Evolutionary conservation across 129 eudicot species (phyloP), one percentile per base, ranked within the genome.

Genomic region (Flaveria linearis): DNA sequence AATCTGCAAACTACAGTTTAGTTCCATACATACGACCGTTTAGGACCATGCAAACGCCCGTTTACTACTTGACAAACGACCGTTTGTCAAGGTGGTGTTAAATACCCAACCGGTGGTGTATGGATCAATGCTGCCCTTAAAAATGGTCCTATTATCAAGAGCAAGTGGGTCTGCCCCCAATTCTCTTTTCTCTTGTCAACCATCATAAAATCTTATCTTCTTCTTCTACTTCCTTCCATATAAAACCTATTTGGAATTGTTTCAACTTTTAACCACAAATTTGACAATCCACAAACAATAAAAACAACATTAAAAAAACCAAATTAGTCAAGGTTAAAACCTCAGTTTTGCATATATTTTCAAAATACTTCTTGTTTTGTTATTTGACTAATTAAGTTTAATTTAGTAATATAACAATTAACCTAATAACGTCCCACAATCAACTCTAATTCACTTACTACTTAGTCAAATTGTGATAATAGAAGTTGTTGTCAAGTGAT

Each of bases 201-300:
- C 86, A 82, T 85, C 86, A 71, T 64, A 15, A 79, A 15, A 79
- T 79, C 92, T 90, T 90, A 90, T 90, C 96, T 74, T 71, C 87
- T 68, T 72, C 7, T 49, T 81, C 68, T 62, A 81, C 56, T 73
- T 82, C 82, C 56, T 78, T 69, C 66, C 45, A 68, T 72, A 71
- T 57, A 73, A 72, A 67, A 76, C 85, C 82, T 80, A 76, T 63
- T 74, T 73, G 69, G 62, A 39, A 45, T 18, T 73, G 68, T 26
- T 28, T 62, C 4, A 41, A 79, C 49, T 3, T 17, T 60, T 58
- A 68, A 55, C 10, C 17, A 17, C 17, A 55, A 58, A 84, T 3
- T 4, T 49, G 14, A 12, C 14, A 36, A 36, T 36, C 7, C 36
- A 20, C 17, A 17, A 45, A 18, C 33, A 68, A 68, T 8, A 68